Percentiles rank a stretch among this genome's conserved stretches.
Conservation (phyloP, 2,329 filamentous ascomycete genomes). For the Hymenoscyphus fraxineus region DNA sequence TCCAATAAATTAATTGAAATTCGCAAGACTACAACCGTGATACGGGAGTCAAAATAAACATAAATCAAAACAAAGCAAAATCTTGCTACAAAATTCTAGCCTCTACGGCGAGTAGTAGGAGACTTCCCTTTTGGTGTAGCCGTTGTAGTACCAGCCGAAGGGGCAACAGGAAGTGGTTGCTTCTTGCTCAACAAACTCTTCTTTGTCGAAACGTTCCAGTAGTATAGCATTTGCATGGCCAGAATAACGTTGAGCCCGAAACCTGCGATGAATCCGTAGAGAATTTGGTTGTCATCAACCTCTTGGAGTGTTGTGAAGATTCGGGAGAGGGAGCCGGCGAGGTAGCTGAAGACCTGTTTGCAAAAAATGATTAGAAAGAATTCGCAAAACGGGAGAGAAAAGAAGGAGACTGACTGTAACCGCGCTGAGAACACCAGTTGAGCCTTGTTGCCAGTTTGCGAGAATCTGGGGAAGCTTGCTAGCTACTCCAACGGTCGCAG, state of each 20-base stretch:
- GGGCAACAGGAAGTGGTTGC: slow-evolving; percentile 25
- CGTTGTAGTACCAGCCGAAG: slow-evolving; percentile 19
- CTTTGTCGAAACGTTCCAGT: slow-evolving; percentile 74
- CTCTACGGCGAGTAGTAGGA: slow-evolving; percentile 33
- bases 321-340: slow-evolving; percentile 83
- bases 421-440: slow-evolving; percentile 92
- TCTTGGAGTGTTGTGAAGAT: slow-evolving; percentile 98
- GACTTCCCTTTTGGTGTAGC: slow-evolving; percentile 29
- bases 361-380: slow-evolving; percentile 3
- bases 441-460: slow-evolving; percentile 78
- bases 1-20: neutral
- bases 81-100: slow-evolving; percentile 14
- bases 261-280: slow-evolving; percentile 90
- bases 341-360: slow-evolving; percentile 91
- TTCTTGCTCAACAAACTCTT: slow-evolving; percentile 46
- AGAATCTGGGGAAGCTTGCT: slow-evolving; percentile 93
- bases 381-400: neutral
- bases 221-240: slow-evolving; percentile 87
- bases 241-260: slow-evolving; percentile 87
- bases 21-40: slow-evolving; percentile 1
- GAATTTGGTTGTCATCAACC: slow-evolving; percentile 92
- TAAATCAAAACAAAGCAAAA: neutral
- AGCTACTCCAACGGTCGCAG: slow-evolving; percentile 76
- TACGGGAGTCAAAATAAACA: neutral
- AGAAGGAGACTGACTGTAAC: slow-evolving; percentile 68